Conservation (phyloP, 225 moss, liverwort and hornwort species). For the Marchantia polymorpha region DNA sequence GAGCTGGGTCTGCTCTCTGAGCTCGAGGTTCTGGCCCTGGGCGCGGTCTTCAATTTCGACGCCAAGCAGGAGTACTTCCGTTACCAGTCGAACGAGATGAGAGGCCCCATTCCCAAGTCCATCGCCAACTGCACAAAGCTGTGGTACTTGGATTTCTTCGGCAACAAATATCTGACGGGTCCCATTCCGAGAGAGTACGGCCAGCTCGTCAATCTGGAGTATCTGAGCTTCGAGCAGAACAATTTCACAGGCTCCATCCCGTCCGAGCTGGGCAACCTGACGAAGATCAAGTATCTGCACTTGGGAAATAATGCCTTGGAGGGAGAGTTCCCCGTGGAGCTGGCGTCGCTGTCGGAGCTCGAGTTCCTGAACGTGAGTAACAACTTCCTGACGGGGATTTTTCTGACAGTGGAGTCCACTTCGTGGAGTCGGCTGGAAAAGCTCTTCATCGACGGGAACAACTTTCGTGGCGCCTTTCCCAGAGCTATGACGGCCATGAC, state of each 20-base stretch:
- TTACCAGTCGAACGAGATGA: neutral
- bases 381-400: neutral
- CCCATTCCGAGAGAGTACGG: conserved; percentile 25
- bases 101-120: neutral
- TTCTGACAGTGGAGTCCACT: neutral
- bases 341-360: conserved; percentile 28
- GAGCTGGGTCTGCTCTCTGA: neutral
- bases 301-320: conserved; percentile 13
- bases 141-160: conserved; percentile 18
- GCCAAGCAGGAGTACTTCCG: neutral
- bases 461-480: conserved; percentile 38
- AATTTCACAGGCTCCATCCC: conserved; percentile 23
- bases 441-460: conserved; percentile 39
- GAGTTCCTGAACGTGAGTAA: neutral
- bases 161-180: conserved; percentile 39
- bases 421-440: conserved; percentile 32
- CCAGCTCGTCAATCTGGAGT: conserved; percentile 9
- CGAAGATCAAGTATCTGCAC: neutral
- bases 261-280: conserved; percentile 17
- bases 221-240: conserved; percentile 20
- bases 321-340: conserved; percentile 20
- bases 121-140: neutral
- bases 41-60: neutral
- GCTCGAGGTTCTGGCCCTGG: neutral
- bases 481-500: conserved; percentile 4